Evolutionary conservation across 2,329 filamentous ascomycete species (phyloP).

Genomic region (Clonostachys chloroleuca): DNA sequence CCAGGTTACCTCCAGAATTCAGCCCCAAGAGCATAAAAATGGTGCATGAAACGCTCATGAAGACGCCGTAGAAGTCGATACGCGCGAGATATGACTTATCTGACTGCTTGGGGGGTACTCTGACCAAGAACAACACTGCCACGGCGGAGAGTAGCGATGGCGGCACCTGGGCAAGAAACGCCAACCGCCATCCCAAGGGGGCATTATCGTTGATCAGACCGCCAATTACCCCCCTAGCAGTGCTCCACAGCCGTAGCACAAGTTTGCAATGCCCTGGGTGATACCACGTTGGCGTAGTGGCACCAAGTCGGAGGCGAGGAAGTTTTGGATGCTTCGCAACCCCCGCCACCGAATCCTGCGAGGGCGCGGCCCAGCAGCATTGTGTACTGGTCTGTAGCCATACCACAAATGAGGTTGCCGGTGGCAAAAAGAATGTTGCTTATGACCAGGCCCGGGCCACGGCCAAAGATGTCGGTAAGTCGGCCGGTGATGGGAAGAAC

Average conservation of each 20-base stretch:
- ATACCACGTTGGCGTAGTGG: slow-evolving; percentile 72
- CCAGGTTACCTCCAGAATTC: slow-evolving; percentile 77
- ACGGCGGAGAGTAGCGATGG: slow-evolving; percentile 68
- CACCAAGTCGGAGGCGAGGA: slow-evolving; percentile 66
- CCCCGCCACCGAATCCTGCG: slow-evolving; percentile 79
- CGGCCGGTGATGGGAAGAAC: slow-evolving; percentile 82
- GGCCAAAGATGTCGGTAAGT: slow-evolving; percentile 83
- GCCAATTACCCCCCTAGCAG: slow-evolving; percentile 78
- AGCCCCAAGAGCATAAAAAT: slow-evolving; percentile 73
- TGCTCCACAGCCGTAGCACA: slow-evolving; percentile 75
- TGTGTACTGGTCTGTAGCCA: slow-evolving; percentile 58
- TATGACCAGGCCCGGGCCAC: slow-evolving; percentile 72
- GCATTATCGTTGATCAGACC: slow-evolving; percentile 70
- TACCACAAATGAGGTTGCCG: slow-evolving; percentile 78
- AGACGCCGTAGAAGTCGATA: slow-evolving; percentile 75
- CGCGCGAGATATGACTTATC: slow-evolving; percentile 66
- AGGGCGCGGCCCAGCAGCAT: slow-evolving; percentile 79
- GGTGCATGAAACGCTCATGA: slow-evolving; percentile 61
- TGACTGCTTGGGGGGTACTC: slow-evolving; percentile 69
- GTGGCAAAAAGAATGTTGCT: slow-evolving; percentile 75
- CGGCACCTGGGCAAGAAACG: slow-evolving; percentile 49
- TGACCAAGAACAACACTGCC: slow-evolving; percentile 63
- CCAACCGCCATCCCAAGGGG: slow-evolving; percentile 33
- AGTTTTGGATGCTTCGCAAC: slow-evolving; percentile 68
- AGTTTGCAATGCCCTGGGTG: slow-evolving; percentile 79